Evolutionary conservation across 768 basidiomycete genomes (phyloP), one percentile per base, ranked within the genome.

Genomic region (Gloeostereum incarnatum): DNA sequence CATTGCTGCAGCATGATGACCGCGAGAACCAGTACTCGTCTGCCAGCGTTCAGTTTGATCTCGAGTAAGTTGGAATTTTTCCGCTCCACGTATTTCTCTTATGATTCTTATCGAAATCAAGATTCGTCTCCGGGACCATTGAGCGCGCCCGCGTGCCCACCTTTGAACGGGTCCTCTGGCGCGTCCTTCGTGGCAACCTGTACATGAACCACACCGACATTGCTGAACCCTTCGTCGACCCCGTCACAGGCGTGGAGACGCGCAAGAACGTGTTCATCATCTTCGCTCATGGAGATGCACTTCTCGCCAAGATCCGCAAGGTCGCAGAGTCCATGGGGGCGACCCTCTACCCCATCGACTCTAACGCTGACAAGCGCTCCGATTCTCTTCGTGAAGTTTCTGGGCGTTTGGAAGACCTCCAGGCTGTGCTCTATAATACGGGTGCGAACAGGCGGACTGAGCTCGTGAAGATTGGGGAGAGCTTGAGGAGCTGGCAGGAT

Each of bases 161-260:
- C 4, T 97, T 99, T 38, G 96, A 99, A 61, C 84, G 96, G 13
- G 88, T 99, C 14, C 75, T 98, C 35, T 99, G 96, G 96, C 88
- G 96, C 49, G 89, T 98, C 23, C 73, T 98, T 14, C 82, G 96
- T 42, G 96, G 96, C 35, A 98, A 99, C 57, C 69, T 99, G 16
- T 99, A 94, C 67, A 98, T 99, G 94, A 99, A 97, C 62, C 84
- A 91, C 59, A 88, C 82, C 38, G 93, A 98, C 60, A 98, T 99
- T 49, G 71, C 74, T 26, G 89, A 94, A 48, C 85, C 90, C 5
- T 96, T 98, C 51, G 70, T 90, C 41, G 90, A 98, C 54, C 85
- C 92, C 10, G 71, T 68, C 16, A 87, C 87, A 0, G 84, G 82
- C 24, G 66, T 62, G 14, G 87, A 93, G 63, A 86, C 85, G 16